Percentiles rank a stretch among this genome's conserved stretches.
phyloP scores from a whole-genome alignment of 371 early-diverging fungal genomes.

The Syncephalastrum sp. region DNA sequence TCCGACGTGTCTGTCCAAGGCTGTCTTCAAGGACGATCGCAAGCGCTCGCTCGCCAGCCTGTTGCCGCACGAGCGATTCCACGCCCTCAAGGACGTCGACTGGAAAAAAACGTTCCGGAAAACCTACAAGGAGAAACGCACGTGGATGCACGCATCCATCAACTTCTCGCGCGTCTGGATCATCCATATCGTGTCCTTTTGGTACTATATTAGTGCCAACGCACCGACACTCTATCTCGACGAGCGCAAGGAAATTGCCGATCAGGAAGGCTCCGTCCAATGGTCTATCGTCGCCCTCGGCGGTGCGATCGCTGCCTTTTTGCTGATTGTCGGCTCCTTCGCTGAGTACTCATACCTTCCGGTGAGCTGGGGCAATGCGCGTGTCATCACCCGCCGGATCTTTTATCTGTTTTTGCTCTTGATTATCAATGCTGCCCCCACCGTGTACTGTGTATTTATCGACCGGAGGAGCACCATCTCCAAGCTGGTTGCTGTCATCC shows the following conservation, averaged over 20 bases:
- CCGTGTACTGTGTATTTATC: conserved; percentile 59
- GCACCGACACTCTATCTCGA: conserved; percentile 66
- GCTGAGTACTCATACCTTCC: conserved; percentile 75
- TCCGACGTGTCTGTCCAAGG: conserved; percentile 62
- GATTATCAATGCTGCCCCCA: conserved; percentile 66
- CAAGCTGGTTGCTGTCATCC: conserved; percentile 62
- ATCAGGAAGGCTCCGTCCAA: conserved; percentile 50
- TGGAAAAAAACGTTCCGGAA: conserved; percentile 77
- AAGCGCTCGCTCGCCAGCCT: conserved; percentile 58
- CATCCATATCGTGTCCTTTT: conserved; percentile 81
- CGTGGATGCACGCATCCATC: conserved; percentile 81
- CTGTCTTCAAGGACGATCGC: conserved; percentile 51
- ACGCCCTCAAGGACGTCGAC: conserved; percentile 60
- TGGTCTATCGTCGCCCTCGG: conserved; percentile 76
- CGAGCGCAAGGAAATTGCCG: conserved; percentile 37
- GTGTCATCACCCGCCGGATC: conserved; percentile 60
- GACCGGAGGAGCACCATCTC: conserved; percentile 49
- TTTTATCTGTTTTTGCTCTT: conserved; percentile 61
- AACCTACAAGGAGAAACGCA: conserved; percentile 86
- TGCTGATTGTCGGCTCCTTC: conserved; percentile 67
- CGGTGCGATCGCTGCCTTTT: conserved; percentile 69
- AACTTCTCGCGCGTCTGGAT: conserved; percentile 90
- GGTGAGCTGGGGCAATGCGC: conserved; percentile 57
- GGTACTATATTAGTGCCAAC: conserved; percentile 79
- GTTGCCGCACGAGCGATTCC: conserved; percentile 67